These are phyloP conservation scores for Fusarium agapanthi DNA, from an alignment of 2,329 filamentous ascomycete genomes.

Conservation along the genomic window DNA sequence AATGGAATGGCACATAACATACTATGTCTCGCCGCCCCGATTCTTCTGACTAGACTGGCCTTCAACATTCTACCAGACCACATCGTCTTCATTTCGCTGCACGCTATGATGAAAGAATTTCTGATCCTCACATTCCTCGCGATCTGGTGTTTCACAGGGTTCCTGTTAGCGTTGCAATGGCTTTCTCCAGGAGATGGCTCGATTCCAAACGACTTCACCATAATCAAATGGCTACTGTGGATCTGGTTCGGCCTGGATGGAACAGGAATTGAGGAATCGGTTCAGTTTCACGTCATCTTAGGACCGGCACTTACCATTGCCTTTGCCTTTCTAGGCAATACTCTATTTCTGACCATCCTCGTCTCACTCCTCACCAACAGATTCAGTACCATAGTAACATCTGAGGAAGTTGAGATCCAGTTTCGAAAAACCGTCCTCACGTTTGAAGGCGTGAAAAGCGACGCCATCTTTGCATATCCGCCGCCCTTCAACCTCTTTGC, in stretches of 20 bases:
- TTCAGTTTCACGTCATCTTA: constrained; percentile 70
- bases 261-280: constrained; percentile 56
- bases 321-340: constrained; percentile 78
- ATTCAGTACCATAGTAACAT: constrained; percentile 71
- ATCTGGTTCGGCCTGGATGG: constrained; percentile 80
- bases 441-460: constrained; percentile 76
- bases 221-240: constrained; percentile 79
- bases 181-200: constrained; percentile 49
- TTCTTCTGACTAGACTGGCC: constrained; percentile 72
- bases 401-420: constrained; percentile 73
- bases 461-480: constrained; percentile 73
- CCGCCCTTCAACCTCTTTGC: constrained; percentile 75
- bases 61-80: constrained; percentile 78
- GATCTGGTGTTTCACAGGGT: constrained; percentile 73
- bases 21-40: constrained; percentile 69
- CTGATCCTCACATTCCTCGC: constrained; percentile 70
- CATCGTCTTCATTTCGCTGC: constrained; percentile 75
- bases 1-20: constrained; percentile 66
- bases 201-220: constrained; percentile 55
- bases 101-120: constrained; percentile 78
- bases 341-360: constrained; percentile 69
- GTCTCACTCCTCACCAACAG: constrained; percentile 77
- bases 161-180: constrained; percentile 74
- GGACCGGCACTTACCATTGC: constrained; percentile 73
- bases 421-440: constrained; percentile 75